These are phyloP conservation scores for Pseudopyricularia cyperi DNA, from an alignment of 2,329 filamentous ascomycete genomes.

Conservation along the genomic window DNA sequence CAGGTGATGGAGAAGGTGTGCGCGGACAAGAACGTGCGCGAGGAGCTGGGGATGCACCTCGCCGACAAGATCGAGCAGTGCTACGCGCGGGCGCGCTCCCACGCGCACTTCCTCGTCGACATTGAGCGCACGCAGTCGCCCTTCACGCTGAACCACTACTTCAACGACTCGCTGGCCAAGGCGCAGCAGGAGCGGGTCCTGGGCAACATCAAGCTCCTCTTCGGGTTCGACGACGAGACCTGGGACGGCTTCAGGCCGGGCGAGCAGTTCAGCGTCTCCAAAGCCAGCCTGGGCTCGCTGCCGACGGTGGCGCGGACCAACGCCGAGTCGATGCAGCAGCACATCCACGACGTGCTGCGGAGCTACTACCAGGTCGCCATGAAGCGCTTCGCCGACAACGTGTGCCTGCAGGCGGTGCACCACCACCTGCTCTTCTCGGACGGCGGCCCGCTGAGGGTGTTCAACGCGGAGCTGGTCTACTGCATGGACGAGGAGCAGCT, in stretches of 20 bases:
- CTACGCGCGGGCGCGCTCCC: slow-evolving; percentile 33
- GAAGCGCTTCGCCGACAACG: slow-evolving; percentile 47
- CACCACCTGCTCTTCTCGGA: slow-evolving; percentile 6
- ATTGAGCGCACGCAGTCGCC: slow-evolving; percentile 33
- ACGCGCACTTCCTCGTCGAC: slow-evolving; percentile 35
- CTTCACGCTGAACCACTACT: slow-evolving; percentile 38
- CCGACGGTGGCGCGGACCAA: slow-evolving; percentile 2
- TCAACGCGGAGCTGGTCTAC: background rate
- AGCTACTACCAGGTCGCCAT: slow-evolving; percentile 49
- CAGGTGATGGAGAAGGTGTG: slow-evolving; percentile 28
- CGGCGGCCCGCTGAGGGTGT: slow-evolving; percentile 3
- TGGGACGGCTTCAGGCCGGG: background rate
- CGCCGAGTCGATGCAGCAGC: slow-evolving; percentile 15
- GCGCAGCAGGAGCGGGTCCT: slow-evolving; percentile 11
- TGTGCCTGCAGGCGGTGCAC: slow-evolving; percentile 23
- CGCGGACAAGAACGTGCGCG: slow-evolving; percentile 23
- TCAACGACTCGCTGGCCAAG: slow-evolving; percentile 25
- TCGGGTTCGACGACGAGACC: background rate
- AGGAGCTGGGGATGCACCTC: slow-evolving; percentile 23
- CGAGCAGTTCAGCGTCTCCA: background rate
- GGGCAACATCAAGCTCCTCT: slow-evolving; percentile 4
- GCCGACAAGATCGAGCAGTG: slow-evolving; percentile 26
- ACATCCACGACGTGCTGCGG: slow-evolving; percentile 46
- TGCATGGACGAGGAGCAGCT: background rate
- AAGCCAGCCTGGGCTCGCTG: slow-evolving; percentile 1